Evolutionary conservation across 2,329 filamentous ascomycete genomes (phyloP).

Genomic region (Aspergillus glaucus): DNA sequence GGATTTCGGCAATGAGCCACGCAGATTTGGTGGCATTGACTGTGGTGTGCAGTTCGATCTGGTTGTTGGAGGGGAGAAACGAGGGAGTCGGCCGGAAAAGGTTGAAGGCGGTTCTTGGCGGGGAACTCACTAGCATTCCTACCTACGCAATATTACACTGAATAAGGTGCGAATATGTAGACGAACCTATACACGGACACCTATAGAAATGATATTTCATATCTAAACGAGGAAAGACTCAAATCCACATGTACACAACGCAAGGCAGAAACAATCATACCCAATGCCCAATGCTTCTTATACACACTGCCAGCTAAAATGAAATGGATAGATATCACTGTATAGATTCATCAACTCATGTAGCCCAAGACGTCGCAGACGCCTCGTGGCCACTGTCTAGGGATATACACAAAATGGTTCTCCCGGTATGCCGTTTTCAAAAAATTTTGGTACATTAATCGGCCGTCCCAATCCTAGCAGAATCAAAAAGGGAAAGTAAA

Average conservation of each 20-base stretch:
- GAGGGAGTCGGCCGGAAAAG: slow-evolving; percentile 3
- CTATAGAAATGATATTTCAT: no score
- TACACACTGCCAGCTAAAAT: background rate
- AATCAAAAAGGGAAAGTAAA: slow-evolving; percentile 1
- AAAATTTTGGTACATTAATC: slow-evolving; percentile 10
- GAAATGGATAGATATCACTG: slow-evolving; percentile 4
- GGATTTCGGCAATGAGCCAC: slow-evolving; percentile 30
- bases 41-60: slow-evolving; percentile 2
- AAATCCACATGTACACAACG: no score
- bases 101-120: slow-evolving; percentile 11
- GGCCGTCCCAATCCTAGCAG: background rate
- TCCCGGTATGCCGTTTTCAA: slow-evolving; percentile 10
- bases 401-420: slow-evolving; percentile 14
- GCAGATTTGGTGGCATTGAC: slow-evolving; percentile 36
- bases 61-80: slow-evolving; percentile 10
- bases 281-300: background rate
- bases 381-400: slow-evolving; percentile 14
- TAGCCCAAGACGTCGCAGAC: slow-evolving; percentile 22
- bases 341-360: slow-evolving; percentile 26
- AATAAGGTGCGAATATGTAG: background rate
- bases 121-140: background rate
- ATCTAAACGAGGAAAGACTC: no score
- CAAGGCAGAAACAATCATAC: background rate
- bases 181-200: no score
- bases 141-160: background rate